phyloP scores from a whole-genome alignment of 139 green algal genomes.

The Trebouxia sp. region DNA sequence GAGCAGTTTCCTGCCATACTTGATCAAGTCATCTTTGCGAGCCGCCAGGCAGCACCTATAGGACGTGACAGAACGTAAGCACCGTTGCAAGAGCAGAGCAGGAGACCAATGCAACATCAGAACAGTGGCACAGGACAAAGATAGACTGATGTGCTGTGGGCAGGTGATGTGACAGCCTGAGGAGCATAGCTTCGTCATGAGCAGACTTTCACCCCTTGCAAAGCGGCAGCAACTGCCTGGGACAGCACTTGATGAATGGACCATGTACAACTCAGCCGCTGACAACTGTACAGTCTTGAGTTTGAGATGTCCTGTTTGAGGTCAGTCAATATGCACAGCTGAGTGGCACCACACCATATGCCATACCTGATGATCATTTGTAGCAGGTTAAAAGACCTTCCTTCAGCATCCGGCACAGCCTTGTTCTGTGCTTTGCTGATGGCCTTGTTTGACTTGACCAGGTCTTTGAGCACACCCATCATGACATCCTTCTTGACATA shows the following conservation, averaged over 20 bases:
- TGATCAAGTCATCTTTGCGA: constrained; percentile 17
- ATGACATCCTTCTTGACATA: neutral
- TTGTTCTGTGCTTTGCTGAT: constrained; percentile 10
- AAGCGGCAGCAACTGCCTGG: too few species aligned
- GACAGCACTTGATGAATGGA: too few species aligned
- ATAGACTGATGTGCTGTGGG: too few species aligned
- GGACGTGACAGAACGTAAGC: too few species aligned
- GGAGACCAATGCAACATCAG: too few species aligned
- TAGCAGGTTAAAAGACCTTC: neutral
- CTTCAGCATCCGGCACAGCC: neutral
- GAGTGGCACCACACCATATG: neutral
- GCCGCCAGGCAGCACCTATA: constrained; percentile 7
- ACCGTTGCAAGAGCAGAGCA: too few species aligned
- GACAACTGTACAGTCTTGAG: neutral
- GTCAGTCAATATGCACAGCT: neutral
- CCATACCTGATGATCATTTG: constrained; percentile 7
- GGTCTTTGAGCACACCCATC: constrained; percentile 7
- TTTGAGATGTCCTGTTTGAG: neutral
- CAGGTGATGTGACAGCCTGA: too few species aligned
- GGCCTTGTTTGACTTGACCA: constrained; percentile 3
- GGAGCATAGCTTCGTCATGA: too few species aligned
- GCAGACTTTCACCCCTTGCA: too few species aligned
- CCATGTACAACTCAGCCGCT: too few species aligned
- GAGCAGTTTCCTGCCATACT: constrained; percentile 12
- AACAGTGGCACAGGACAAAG: too few species aligned